These are phyloP conservation scores for Onygenales sp. DNA, from an alignment of 2,329 filamentous ascomycete genomes.

Conservation along the genomic window DNA sequence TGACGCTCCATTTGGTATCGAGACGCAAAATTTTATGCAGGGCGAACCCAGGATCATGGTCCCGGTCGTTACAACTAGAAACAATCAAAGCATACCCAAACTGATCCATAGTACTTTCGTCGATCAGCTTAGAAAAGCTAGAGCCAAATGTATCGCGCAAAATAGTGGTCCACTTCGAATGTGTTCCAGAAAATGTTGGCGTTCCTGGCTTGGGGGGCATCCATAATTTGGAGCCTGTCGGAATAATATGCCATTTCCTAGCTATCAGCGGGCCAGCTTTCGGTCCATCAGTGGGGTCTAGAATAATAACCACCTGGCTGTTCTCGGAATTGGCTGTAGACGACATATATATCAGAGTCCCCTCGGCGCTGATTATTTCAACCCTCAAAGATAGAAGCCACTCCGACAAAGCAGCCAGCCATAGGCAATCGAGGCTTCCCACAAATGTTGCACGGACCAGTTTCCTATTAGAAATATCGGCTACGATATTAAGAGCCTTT, in stretches of 20 bases:
- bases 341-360: neutral
- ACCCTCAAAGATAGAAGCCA: neutral
- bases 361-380: neutral
- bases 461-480: neutral
- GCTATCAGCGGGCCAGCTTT: neutral
- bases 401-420: neutral
- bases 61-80: too few relatives aligned
- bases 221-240: neutral
- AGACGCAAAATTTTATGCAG: too few relatives aligned
- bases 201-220: neutral
- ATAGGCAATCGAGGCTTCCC: neutral
- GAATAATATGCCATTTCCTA: neutral
- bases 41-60: too few relatives aligned
- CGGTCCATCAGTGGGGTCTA: neutral
- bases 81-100: too few relatives aligned
- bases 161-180: neutral
- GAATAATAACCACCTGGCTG: neutral
- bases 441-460: neutral
- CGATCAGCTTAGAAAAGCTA: neutral
- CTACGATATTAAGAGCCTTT: neutral
- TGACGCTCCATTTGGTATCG: too few relatives aligned
- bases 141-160: neutral
- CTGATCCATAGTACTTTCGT: too few relatives aligned
- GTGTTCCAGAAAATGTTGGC: neutral
- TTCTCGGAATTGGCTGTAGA: neutral